Conservation (phyloP, 1,284 basidiomycete genomes). For the Heterobasidion occidentale region DNA sequence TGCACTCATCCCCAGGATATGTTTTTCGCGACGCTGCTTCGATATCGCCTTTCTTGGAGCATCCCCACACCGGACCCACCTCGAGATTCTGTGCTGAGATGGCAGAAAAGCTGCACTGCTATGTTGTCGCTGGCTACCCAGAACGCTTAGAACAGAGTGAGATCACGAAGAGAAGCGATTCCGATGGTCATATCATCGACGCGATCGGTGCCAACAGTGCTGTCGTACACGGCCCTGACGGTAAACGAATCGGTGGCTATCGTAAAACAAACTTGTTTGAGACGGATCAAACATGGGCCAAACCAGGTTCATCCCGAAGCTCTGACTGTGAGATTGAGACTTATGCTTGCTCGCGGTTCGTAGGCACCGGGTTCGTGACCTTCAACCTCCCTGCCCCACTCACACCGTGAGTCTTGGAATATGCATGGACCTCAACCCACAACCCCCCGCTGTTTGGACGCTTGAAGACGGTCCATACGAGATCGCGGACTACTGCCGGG, state of each 20-base stretch:
- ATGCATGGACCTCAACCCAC: constrained; percentile 84
- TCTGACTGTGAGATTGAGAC: background rate
- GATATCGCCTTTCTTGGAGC: constrained; percentile 74
- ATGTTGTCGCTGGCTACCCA: constrained; percentile 82
- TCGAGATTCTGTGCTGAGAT: constrained; percentile 62
- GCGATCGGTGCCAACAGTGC: constrained; percentile 75
- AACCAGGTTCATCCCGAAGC: constrained; percentile 47
- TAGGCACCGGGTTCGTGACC: constrained; percentile 67
- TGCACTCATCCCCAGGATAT: constrained; percentile 52
- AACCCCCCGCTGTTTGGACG: constrained; percentile 42
- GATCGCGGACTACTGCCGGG: constrained; percentile 61
- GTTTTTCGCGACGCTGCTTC: constrained; percentile 63
- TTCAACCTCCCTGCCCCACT: constrained; percentile 61
- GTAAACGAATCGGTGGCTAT: constrained; percentile 62
- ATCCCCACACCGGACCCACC: constrained; percentile 60
- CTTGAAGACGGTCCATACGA: constrained; percentile 65
- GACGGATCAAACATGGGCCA: constrained; percentile 82
- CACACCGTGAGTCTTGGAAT: constrained; percentile 57
- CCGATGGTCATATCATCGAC: constrained; percentile 13
- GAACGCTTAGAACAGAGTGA: constrained; percentile 43
- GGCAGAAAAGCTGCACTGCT: constrained; percentile 55
- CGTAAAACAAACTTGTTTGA: constrained; percentile 85
- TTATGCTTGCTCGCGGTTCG: background rate
- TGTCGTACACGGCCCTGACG: constrained; percentile 59
- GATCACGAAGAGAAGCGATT: constrained; percentile 15